Base-by-base conservation (phyloP, 2,329 filamentous ascomycete species). In the Mariannaea sp. region DNA sequence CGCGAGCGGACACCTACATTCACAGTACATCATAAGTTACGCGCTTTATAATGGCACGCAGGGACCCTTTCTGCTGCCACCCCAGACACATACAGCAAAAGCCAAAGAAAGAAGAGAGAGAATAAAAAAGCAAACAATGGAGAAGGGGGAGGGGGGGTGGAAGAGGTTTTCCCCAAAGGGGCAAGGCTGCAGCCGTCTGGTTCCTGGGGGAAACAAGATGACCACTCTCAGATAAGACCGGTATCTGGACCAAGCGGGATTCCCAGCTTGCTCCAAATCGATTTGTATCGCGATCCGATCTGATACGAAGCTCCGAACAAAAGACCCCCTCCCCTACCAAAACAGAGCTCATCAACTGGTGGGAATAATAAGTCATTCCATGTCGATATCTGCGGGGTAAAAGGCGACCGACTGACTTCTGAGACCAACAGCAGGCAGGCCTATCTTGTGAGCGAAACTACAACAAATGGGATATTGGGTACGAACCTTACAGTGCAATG, bases 321-420 rank as follows among this genome's bases (percentile, higher is more conserved):
- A 24, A 24, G 29, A 5, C 7, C 29, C 29, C 29, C 10, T 5
- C 9, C 13, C 5, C 29, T n/a, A 6, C 9, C 29, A n/a, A 5
- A 12, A 12, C 9, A n/a, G 10, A 32, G 29, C 29, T 13, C 29
- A n/a, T 12, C 7, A 19, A 17, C 33, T 38, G 16, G 14, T 14
- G 16, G 33, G n/a, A n/a, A n/a, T 10, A 38, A 12, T 7, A 20
- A 38, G 33, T 22, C 33, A 38, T 17, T 38, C 13, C 33, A 38
- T 38, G 33, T 38, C 16, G 35, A 39, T 22, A 39, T 39, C 17
- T 39, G 35, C 35, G 35, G 35, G 35, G 35, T 39, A 39, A 38
- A 38, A 19, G 17, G 16, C 7, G 16, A 12, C 35, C 17, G 5
- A n/a, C 35, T 13, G 19, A 38, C 33, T 38, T 7, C 17, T 17